Evolutionary conservation across 352 stramenopile species (phyloP).

Genomic region (Globisporangium spinosum): DNA sequence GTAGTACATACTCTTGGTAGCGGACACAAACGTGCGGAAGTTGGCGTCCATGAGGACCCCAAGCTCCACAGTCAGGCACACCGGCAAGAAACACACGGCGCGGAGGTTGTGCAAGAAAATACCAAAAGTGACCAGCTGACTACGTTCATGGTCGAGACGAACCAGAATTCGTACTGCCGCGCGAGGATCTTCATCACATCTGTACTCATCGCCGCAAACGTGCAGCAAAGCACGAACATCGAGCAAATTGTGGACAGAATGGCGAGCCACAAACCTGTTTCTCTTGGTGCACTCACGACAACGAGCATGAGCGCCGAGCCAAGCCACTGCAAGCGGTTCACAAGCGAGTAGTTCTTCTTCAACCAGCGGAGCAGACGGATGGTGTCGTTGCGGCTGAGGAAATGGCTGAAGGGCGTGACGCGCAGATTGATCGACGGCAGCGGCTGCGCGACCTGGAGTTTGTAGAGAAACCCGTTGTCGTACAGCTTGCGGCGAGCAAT

Average conservation of each 20-base stretch:
- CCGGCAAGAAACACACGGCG: conserved; percentile 5
- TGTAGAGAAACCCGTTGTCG: conserved; percentile 4
- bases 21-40: conserved; percentile 15
- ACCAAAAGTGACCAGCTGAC: conserved; percentile 23
- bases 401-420: not conserved
- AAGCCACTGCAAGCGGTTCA: not conserved
- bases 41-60: conserved; percentile 23
- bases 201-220: conserved; percentile 14
- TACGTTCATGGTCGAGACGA: conserved; percentile 20
- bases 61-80: conserved; percentile 16
- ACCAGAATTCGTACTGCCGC: conserved; percentile 26
- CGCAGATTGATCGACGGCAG: conserved; percentile 8
- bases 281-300: not conserved
- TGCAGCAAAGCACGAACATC: conserved; percentile 7
- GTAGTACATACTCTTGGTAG: conserved; percentile 2
- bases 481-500: not conserved
- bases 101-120: conserved; percentile 21
- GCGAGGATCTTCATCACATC: conserved; percentile 16
- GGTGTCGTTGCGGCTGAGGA: not conserved
- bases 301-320: not conserved
- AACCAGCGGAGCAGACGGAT: conserved; percentile 4
- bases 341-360: not conserved
- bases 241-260: conserved; percentile 17
- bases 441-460: conserved; percentile 7
- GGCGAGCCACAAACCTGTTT: conserved; percentile 4